phyloP scores from a whole-genome alignment of 139 green algal species.

The Mychonastes homosphaera region DNA sequence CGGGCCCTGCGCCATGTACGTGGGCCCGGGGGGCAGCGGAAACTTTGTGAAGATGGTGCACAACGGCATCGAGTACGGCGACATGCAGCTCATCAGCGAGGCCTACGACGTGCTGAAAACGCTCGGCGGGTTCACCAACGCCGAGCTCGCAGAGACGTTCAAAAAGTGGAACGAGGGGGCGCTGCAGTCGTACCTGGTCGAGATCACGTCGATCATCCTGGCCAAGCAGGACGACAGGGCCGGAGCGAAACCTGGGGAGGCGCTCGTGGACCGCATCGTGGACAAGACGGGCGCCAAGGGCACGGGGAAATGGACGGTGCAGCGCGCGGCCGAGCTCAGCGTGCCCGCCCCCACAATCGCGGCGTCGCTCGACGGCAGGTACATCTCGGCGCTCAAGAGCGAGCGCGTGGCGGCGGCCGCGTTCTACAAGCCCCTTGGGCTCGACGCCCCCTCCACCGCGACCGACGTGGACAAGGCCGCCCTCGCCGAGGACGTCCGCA shows the following conservation, averaged over 20 bases:
- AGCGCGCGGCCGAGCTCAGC: slow-evolving; percentile 93
- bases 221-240: slow-evolving; percentile 77
- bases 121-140: slow-evolving; percentile 87
- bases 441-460: slow-evolving; percentile 23
- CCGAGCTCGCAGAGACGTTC: slow-evolving; percentile 83
- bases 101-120: slow-evolving; percentile 94
- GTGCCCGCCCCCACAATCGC: slow-evolving; percentile 91
- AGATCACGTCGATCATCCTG: slow-evolving; percentile 91
- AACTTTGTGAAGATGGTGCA: slow-evolving; percentile 96
- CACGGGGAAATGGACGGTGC: slow-evolving; percentile 98
- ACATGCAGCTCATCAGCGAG: slow-evolving; percentile 91
- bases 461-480: slow-evolving; percentile 71
- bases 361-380: slow-evolving; percentile 82
- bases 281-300: slow-evolving; percentile 99
- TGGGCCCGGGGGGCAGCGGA: slow-evolving; percentile 54
- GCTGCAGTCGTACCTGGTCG: slow-evolving; percentile 76
- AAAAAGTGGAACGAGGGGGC: slow-evolving; percentile 82
- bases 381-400: slow-evolving; percentile 83
- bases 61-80: slow-evolving; percentile 90
- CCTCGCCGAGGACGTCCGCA: slow-evolving; percentile 77
- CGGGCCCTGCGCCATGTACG: slow-evolving; percentile 66
- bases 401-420: slow-evolving; percentile 64
- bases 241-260: too few relatives aligned
- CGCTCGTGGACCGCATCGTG: slow-evolving; percentile 91
- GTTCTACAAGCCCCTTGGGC: slow-evolving; percentile 38